Evolutionary conservation across 2,329 filamentous ascomycete genomes (phyloP), one percentile per base, ranked within the genome.

Genomic region (Trichoderma cornu-damae): DNA sequence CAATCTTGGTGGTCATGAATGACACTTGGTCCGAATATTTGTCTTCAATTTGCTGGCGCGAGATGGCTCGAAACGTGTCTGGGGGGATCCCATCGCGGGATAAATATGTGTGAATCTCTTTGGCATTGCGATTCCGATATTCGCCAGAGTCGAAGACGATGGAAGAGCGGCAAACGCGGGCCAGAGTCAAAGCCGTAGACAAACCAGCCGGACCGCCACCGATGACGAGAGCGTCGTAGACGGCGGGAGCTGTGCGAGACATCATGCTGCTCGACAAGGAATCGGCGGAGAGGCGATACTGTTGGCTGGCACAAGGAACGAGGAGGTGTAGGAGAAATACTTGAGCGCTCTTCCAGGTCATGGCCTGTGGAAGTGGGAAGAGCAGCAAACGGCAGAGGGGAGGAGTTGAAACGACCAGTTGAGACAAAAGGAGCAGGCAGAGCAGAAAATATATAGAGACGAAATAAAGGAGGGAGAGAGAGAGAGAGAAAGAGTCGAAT

Each of bases 131-230:
- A 64, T 82, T 83, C 61, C 79, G 77, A 63, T 81, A 83, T 1
- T 73, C 65, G 11, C 72, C 71, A 3, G 74, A 77, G 68, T 81
- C 79, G 56, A 83, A 73, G 40, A 83, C 66, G 7, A 81, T 65
- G 0, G 76, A 73, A 2, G 68, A 75, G 59, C 77, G 73, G 16
- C 74, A 70, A 42, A 81, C 78, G 18, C 80, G 77, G 2, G 76
- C 77, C 20, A 83, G 73, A 38, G 70, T 69, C 24, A 73, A 72
- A 28, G 79, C 73, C 8, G 74, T 72, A 40, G 75, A 73, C 2
- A 83, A 72, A 12, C 80, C 79, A 1, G 77, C 74, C 3, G 79
- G 79, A 2, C 80, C 80, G 40, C 80, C 34, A 18, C 58, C 80
- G 35, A 83, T 72, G 59, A 83, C 72, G 53, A 82, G 74, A 20